phyloP scores from a whole-genome alignment of 2,329 filamentous ascomycete species.

The Sclerotinia borealis region DNA sequence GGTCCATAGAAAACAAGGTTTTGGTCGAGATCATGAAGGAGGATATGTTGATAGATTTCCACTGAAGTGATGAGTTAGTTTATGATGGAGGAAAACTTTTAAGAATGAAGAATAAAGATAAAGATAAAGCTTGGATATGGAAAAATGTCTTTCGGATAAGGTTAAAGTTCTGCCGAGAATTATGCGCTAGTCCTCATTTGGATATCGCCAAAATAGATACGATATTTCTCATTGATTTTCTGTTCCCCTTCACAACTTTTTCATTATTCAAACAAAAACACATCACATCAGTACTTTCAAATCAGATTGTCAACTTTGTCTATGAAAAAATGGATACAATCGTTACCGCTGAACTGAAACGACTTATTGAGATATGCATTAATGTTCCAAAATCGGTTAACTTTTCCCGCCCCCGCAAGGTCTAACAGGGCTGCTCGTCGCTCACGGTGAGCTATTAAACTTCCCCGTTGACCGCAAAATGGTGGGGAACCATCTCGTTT shows the following conservation, averaged over 20 bases:
- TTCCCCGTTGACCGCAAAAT: constrained; percentile 6
- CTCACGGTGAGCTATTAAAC: background rate
- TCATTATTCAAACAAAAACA: background rate
- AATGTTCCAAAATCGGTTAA: background rate
- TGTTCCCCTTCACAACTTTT: background rate
- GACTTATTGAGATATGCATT: background rate
- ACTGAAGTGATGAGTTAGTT: no score
- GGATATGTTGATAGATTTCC: background rate
- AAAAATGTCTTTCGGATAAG: background rate
- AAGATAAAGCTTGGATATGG: background rate
- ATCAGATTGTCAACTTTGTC: background rate
- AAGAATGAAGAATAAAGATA: background rate
- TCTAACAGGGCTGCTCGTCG: no score
- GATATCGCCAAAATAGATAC: background rate
- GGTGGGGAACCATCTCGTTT: background rate
- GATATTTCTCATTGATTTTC: background rate
- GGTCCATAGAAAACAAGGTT: background rate
- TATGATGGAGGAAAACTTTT: no score
- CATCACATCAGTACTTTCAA: background rate
- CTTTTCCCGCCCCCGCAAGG: constrained; percentile 1
- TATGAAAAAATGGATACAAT: background rate
- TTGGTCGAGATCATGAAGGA: background rate
- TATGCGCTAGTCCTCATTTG: background rate
- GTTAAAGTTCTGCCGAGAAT: background rate
- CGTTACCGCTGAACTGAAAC: background rate